Conservation (phyloP, 2,329 filamentous ascomycete genomes). For the Colletotrichum tabaci region DNA sequence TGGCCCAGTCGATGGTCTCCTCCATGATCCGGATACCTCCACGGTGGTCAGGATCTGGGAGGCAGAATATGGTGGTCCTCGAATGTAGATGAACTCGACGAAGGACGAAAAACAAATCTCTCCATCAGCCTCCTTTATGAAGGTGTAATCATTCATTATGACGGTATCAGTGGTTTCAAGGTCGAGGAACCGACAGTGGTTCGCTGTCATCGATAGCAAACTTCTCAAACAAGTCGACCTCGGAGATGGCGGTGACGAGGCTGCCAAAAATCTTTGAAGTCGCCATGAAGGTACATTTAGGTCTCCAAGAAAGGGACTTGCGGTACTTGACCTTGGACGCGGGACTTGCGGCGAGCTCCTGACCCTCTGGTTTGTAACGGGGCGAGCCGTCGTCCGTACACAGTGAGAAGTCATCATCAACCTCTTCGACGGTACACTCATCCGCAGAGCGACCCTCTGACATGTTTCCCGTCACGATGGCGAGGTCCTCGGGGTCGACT, state of each 20-base stretch:
- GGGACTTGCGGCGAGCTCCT: no score
- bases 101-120: background rate
- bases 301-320: background rate
- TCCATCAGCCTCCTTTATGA: background rate
- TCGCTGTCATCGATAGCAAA: background rate
- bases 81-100: background rate
- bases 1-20: background rate
- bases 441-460: no score
- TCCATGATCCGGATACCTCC: background rate
- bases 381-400: no score
- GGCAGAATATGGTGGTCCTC: no score
- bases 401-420: no score
- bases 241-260: no score
- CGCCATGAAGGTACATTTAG: background rate
- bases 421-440: no score
- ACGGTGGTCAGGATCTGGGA: background rate
- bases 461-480: no score
- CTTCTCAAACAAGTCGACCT: background rate
- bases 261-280: background rate
- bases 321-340: background rate
- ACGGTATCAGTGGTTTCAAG: background rate
- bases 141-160: background rate
- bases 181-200: background rate
- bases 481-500: no score
- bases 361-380: no score